Percentiles rank a stretch among this genome's conserved stretches.
These are phyloP conservation scores for Clavulina sp. DNA, from an alignment of 768 basidiomycete genomes.

Conservation along the genomic window DNA sequence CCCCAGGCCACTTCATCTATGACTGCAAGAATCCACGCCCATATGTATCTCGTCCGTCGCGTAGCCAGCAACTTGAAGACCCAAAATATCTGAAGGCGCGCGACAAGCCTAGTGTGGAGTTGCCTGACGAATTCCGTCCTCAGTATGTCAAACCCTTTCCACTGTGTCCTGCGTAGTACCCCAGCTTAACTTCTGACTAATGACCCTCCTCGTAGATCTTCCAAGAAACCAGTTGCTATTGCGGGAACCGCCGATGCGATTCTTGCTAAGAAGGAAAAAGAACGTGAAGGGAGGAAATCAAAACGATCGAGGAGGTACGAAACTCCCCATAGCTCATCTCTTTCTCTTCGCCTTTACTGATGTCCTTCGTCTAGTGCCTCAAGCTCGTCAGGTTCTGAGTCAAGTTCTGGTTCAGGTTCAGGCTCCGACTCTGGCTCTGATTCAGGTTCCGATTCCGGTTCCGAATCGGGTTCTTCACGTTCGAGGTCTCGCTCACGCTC, in stretches of 20 bases:
- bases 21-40: conserved; percentile 71
- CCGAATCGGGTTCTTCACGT: conserved; percentile 23
- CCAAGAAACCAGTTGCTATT: neutral
- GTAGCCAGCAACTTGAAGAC: conserved; percentile 72
- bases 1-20: conserved; percentile 83
- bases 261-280: conserved; percentile 66
- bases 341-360: neutral
- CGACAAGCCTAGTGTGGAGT: conserved; percentile 57
- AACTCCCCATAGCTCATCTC: neutral
- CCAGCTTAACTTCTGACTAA: too few relatives aligned
- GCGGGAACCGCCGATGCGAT: conserved; percentile 47
- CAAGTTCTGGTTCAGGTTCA: conserved; percentile 15
- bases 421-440: conserved; percentile 20
- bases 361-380: neutral
- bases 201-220: too few relatives aligned
- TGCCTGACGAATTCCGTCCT: conserved; percentile 81
- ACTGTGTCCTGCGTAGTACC: too few relatives aligned
- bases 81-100: conserved; percentile 50
- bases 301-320: too few relatives aligned
- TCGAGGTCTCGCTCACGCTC: conserved; percentile 16
- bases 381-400: conserved; percentile 1
- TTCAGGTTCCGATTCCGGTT: conserved; percentile 30
- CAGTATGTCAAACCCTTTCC: conserved; percentile 30
- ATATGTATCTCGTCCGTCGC: conserved; percentile 77
- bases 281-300: conserved; percentile 30